phyloP scores from a whole-genome alignment of 352 stramenopile genomes.

The Hyaloperonospora brassicae region DNA sequence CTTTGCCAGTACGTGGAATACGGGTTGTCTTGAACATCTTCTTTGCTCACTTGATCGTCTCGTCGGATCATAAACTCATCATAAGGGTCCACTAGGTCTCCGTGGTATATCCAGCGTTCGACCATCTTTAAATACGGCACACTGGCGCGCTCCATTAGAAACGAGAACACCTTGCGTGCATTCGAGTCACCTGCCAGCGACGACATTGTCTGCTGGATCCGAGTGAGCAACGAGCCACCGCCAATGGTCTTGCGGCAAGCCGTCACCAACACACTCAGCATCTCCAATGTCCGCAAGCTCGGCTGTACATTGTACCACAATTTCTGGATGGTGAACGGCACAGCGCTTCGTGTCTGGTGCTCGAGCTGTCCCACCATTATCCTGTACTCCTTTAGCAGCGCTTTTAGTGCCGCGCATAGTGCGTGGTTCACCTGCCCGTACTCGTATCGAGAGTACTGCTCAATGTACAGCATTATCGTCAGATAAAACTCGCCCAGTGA shows the following conservation, averaged over 20 bases:
- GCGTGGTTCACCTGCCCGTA: slow-evolving; percentile 91
- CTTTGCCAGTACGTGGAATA: slow-evolving; percentile 89
- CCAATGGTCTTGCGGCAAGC: slow-evolving; percentile 64
- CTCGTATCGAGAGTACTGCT: slow-evolving; percentile 83
- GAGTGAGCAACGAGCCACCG: slow-evolving; percentile 88
- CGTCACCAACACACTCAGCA: slow-evolving; percentile 80
- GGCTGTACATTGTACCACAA: slow-evolving; percentile 90
- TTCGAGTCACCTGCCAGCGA: slow-evolving; percentile 75
- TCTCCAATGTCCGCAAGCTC: slow-evolving; percentile 88
- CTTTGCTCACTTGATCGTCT: slow-evolving; percentile 67
- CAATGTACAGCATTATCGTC: slow-evolving; percentile 65
- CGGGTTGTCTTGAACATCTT: slow-evolving; percentile 81
- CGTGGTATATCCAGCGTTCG: slow-evolving; percentile 86
- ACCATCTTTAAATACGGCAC: slow-evolving; percentile 89
- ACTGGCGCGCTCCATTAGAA: slow-evolving; percentile 74
- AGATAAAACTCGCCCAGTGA: slow-evolving; percentile 73
- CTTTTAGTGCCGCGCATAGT: slow-evolving; percentile 88
- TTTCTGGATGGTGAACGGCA: slow-evolving; percentile 80
- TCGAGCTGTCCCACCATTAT: slow-evolving; percentile 90
- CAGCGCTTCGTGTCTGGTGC: slow-evolving; percentile 44
- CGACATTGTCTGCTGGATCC: slow-evolving; percentile 80
- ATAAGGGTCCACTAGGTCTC: slow-evolving; percentile 85
- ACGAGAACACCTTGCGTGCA: slow-evolving; percentile 66
- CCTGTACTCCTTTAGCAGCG: slow-evolving; percentile 89
- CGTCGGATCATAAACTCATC: slow-evolving; percentile 88